Percentiles rank a stretch among this genome's conserved stretches.
phyloP scores from a whole-genome alignment of 1,139 yeast species.

The Diutina sp. region DNA sequence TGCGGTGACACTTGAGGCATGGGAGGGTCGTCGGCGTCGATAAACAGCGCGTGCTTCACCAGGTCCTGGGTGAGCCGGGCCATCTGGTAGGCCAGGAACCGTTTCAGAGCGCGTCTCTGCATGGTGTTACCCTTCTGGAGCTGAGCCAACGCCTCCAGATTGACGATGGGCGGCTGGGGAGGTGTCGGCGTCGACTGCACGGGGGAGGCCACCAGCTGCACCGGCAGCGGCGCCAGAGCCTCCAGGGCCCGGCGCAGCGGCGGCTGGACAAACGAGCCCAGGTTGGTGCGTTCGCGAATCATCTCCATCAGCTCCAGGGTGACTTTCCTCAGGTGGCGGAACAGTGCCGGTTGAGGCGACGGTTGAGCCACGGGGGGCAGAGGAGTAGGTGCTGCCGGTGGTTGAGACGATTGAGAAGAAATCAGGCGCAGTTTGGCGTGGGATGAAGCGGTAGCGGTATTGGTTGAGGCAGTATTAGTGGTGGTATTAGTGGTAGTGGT shows the following conservation, averaged over 20 bases:
- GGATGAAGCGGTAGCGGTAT: not conserved
- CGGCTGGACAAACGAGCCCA: not conserved
- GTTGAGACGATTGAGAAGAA: not conserved
- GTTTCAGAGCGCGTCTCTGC: conserved; percentile 81
- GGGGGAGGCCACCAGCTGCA: not conserved
- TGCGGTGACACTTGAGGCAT: not conserved
- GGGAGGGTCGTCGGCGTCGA: not conserved
- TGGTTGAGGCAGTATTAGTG: not conserved
- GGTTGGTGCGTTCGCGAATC: not conserved
- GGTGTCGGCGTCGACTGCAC: not conserved
- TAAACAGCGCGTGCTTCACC: conserved; percentile 1
- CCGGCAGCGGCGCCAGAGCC: not conserved
- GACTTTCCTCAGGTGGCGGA: not conserved
- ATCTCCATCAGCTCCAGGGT: not conserved
- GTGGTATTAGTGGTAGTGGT: not conserved
- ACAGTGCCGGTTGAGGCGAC: not conserved
- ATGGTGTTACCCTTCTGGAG: conserved; percentile 71
- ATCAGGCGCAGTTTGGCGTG: not conserved
- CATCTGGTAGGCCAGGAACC: conserved; percentile 89
- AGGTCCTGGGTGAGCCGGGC: conserved; percentile 44
- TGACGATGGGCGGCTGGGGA: not conserved
- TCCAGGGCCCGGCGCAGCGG: not conserved
- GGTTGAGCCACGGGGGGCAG: not conserved
- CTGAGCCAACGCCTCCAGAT: conserved; percentile 42
- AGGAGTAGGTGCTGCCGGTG: not conserved